phyloP scores from a whole-genome alignment of 768 basidiomycete species.

The Aureoboletus auriporus region DNA sequence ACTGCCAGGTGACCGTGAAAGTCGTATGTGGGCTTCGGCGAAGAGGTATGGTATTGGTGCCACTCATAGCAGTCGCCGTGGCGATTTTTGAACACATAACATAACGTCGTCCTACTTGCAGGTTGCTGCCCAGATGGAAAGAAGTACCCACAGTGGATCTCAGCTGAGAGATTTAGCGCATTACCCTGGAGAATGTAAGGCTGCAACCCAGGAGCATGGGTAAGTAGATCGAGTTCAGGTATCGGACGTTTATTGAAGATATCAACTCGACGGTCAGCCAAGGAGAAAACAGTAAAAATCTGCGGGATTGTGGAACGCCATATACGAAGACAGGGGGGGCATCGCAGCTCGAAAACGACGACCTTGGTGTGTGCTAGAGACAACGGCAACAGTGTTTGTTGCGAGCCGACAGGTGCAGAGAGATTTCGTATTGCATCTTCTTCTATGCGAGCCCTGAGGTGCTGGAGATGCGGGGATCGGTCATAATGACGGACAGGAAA shows the following conservation, averaged over 20 bases:
- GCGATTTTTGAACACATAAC: too few species aligned
- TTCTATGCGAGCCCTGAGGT: constrained; percentile 25
- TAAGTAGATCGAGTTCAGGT: constrained; percentile 7
- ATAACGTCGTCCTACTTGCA: too few species aligned
- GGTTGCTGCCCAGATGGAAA: too few species aligned
- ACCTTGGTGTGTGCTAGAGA: neutral
- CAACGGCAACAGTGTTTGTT: constrained; percentile 38
- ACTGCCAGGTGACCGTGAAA: too few species aligned
- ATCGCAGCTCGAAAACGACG: constrained; percentile 36
- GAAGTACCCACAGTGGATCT: too few species aligned
- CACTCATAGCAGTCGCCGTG: neutral
- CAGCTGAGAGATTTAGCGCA: too few species aligned
- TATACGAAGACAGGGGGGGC: constrained; percentile 31
- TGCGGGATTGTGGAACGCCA: constrained; percentile 38
- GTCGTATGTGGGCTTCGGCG: too few species aligned
- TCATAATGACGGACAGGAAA: constrained; percentile 35
- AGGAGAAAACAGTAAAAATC: constrained; percentile 28
- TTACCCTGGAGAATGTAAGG: constrained; percentile 3
- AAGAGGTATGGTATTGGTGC: constrained; percentile 10
- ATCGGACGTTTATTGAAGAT: too few species aligned
- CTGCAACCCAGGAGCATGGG: constrained; percentile 10
- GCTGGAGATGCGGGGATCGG: constrained; percentile 13
- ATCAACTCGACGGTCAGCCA: too few species aligned
- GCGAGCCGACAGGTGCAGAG: too few species aligned
- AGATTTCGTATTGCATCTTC: too few species aligned